These are phyloP conservation scores for Sordariomycetes sp. DNA, from an alignment of 2,329 filamentous ascomycete species.

Conservation along the genomic window DNA sequence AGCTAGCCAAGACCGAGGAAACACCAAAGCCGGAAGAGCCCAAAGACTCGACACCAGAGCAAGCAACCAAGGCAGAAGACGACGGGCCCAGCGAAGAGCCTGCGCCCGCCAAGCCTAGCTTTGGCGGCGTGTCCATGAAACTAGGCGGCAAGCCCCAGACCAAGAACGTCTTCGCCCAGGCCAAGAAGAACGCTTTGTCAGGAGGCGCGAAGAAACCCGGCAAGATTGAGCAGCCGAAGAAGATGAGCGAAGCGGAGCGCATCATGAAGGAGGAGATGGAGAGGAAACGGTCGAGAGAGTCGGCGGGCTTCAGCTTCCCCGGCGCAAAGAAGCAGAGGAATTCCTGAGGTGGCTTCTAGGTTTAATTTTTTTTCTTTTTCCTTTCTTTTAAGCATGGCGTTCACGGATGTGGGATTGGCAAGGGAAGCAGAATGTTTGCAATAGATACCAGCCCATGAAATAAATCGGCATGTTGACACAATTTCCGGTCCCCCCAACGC, in stretches of 20 bases:
- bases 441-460: background rate
- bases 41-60: conserved; percentile 6
- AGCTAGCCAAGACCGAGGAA: conserved; percentile 15
- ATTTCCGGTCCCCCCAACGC: background rate
- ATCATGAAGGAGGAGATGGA: conserved; percentile 86
- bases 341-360: background rate
- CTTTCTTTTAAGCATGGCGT: too few relatives aligned
- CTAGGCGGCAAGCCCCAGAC: conserved; percentile 53
- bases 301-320: conserved; percentile 33
- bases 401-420: background rate
- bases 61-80: background rate
- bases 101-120: conserved; percentile 20
- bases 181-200: conserved; percentile 60
- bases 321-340: conserved; percentile 42
- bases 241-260: conserved; percentile 78
- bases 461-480: background rate
- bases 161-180: conserved; percentile 66
- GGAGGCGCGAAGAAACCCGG: conserved; percentile 51
- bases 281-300: conserved; percentile 50
- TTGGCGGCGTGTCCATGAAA: conserved; percentile 51
- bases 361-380: too few relatives aligned
- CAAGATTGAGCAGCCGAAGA: conserved; percentile 58
- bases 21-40: conserved; percentile 3
- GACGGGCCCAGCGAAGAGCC: conserved; percentile 4
- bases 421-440: background rate